A percentile compares a stretch with the other conserved stretches of the same genome.
Conservation (phyloP, 139 green algal genomes). For the Parachlorella kessleri region DNA sequence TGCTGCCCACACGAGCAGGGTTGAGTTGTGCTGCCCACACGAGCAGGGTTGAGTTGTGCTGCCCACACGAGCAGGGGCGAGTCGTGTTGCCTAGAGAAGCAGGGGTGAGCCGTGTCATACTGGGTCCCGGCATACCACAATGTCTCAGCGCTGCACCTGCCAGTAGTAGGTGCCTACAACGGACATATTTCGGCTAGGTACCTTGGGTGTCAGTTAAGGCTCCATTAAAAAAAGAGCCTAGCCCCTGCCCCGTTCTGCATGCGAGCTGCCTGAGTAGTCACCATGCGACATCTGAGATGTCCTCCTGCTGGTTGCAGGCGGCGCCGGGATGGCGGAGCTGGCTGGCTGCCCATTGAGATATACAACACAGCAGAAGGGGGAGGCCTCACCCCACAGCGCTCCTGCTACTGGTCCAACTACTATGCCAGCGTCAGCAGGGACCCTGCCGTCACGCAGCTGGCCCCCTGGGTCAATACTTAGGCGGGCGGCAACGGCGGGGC, state of each 20-base stretch:
- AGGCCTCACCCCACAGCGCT: slow-evolving; percentile 9
- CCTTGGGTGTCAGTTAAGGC: background rate
- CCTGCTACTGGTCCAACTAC: slow-evolving; percentile 43
- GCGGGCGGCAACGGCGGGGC: too few species aligned
- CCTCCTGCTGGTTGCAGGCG: background rate
- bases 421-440: slow-evolving; percentile 18
- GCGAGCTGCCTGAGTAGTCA: background rate
- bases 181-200: background rate
- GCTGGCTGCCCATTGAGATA: slow-evolving; percentile 48
- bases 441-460: slow-evolving; percentile 21
- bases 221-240: too few species aligned
- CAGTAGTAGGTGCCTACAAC: background rate
- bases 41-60: background rate
- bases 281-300: background rate
- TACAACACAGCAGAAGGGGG: slow-evolving; percentile 31
- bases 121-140: too few species aligned
- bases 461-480: slow-evolving; percentile 39
- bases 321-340: slow-evolving; percentile 6
- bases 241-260: background rate
- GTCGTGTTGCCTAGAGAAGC: background rate
- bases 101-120: too few species aligned
- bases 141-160: too few species aligned
- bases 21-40: background rate
- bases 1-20: background rate
- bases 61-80: background rate